These are phyloP conservation scores for Fusarium continuum DNA, from an alignment of 2,329 filamentous ascomycete genomes.

Conservation along the genomic window DNA sequence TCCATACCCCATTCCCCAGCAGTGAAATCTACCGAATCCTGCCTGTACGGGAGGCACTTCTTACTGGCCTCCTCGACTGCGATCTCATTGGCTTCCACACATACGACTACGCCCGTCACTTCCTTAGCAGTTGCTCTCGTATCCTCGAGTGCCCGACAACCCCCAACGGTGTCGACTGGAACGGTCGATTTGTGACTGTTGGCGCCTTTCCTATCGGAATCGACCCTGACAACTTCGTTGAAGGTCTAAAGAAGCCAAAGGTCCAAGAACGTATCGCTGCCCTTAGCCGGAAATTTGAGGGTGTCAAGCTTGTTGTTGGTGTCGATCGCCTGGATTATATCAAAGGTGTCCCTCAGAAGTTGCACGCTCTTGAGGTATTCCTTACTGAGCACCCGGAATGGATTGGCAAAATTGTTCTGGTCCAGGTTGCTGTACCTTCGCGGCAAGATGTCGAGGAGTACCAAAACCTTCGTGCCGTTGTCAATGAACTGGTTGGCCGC, in stretches of 20 bases:
- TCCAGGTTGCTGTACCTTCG: constrained; percentile 95
- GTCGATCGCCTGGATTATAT: constrained; percentile 98
- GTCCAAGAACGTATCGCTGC: constrained; percentile 88
- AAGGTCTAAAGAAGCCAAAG: constrained; percentile 84
- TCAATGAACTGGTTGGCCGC: constrained; percentile 94
- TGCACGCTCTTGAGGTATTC: constrained; percentile 96
- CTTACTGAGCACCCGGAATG: constrained; percentile 96
- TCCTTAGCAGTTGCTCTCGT: constrained; percentile 94
- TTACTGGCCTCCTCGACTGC: constrained; percentile 88
- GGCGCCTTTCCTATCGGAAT: constrained; percentile 98
- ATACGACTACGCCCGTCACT: constrained; percentile 98
- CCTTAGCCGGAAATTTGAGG: constrained; percentile 89
- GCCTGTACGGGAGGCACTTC: constrained; percentile 87
- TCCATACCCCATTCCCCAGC: constrained; percentile 96
- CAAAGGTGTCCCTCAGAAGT: constrained; percentile 97
- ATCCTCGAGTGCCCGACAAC: constrained; percentile 84
- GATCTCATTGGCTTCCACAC: constrained; percentile 98
- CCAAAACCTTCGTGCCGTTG: constrained; percentile 92
- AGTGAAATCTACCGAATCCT: constrained; percentile 97
- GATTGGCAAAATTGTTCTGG: constrained; percentile 96
- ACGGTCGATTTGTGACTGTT: constrained; percentile 87
- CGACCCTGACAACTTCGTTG: constrained; percentile 94
- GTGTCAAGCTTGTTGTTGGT: constrained; percentile 94
- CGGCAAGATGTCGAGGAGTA: constrained; percentile 98
- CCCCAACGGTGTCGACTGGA: constrained; percentile 91